Percentiles rank a stretch among this genome's conserved stretches.
Evolutionary conservation across 2,329 filamentous ascomycete species (phyloP).

Genomic region (Alternaria postmessia): DNA sequence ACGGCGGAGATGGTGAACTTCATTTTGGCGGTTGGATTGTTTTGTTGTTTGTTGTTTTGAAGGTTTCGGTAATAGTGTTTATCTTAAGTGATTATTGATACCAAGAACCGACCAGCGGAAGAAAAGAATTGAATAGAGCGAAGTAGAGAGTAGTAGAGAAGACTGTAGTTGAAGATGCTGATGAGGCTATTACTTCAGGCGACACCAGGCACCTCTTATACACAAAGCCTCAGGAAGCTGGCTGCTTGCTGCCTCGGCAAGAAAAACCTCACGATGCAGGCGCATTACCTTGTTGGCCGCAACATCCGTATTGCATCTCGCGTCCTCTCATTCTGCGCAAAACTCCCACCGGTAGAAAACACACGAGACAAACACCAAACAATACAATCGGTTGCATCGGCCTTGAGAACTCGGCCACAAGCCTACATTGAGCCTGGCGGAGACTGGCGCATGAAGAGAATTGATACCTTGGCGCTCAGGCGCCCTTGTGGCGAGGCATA

Average conservation of each 20-base stretch:
- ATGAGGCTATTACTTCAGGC: slow-evolving; percentile 5
- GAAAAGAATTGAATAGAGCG: slow-evolving; percentile 4
- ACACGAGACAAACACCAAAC: slow-evolving; percentile 19
- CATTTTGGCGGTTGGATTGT: slow-evolving; percentile 24
- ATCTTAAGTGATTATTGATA: slow-evolving; percentile 3
- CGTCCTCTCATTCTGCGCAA: not conserved
- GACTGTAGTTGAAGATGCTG: slow-evolving; percentile 13
- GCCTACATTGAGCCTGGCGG: not conserved
- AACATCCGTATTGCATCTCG: slow-evolving; percentile 7
- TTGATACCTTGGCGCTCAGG: slow-evolving; percentile 3
- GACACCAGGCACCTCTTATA: slow-evolving; percentile 16
- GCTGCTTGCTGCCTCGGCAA: slow-evolving; percentile 3
- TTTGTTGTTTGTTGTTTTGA: not conserved
- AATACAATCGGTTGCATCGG: slow-evolving; percentile 3
- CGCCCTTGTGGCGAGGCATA: slow-evolving; percentile 1
- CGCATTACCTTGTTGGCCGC: not conserved
- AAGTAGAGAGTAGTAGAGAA: slow-evolving; percentile 4
- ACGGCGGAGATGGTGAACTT: slow-evolving; percentile 31
- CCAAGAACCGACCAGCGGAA: slow-evolving; percentile 21
- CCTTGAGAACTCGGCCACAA: slow-evolving; percentile 1
- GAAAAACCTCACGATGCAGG: slow-evolving; percentile 5
- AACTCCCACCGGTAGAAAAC: slow-evolving; percentile 8
- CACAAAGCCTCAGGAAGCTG: not conserved
- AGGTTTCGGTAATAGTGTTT: slow-evolving; percentile 5
- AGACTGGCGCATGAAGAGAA: slow-evolving; percentile 15